Base-by-base conservation (phyloP, 1,139 yeast genomes). In the Lipomyces yarrowii region DNA sequence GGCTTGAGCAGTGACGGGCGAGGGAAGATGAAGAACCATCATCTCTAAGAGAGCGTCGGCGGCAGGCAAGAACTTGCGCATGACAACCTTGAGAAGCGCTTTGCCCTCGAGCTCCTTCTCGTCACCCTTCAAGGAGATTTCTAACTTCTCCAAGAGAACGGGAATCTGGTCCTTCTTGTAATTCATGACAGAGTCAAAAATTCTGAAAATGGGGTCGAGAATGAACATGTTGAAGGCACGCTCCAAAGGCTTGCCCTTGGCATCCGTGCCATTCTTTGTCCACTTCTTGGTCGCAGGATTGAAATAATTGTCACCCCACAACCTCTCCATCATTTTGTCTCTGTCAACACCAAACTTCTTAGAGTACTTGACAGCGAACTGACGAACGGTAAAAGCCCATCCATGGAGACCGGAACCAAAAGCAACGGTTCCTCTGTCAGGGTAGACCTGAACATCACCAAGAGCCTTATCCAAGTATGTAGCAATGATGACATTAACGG, bases 381-480 rank as follows among this genome's bases (percentile, higher is more conserved):
- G 99, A 85, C 99, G 92, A 81, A 94, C 89, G 78, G 99, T 94
- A 94, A 94, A 94, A 82, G 98, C 98, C 99, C 99, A 94, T 84
- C 99, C 99, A 89, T 94, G 99, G 81, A 94, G 87, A 89, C 98
- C 99, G 83, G 99, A 94, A 86, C 97, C 98, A 84, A 94, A 94
- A 75, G 99, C 99, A 81, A 94, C 98, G 83, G 98, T 94, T 86
- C 99, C 99, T 82, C 84, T 84, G 82, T 94, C 96, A 83, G 99
- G 99, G 96, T 89, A 93, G 76, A 94, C 99, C 87, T 93, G 98
- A 79, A 87, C 89, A 79, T 94, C 99, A 86, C 98, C 99, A 74
- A 93, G 83, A 72, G 87, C 83, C 83, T 87, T 86, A 82, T 94
- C 99, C 79, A 88, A 85, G 85, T 94, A 94, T 78, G 98, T 94